Conservation (phyloP, 2,329 filamentous ascomycete species). For the Fusarium palustre region DNA sequence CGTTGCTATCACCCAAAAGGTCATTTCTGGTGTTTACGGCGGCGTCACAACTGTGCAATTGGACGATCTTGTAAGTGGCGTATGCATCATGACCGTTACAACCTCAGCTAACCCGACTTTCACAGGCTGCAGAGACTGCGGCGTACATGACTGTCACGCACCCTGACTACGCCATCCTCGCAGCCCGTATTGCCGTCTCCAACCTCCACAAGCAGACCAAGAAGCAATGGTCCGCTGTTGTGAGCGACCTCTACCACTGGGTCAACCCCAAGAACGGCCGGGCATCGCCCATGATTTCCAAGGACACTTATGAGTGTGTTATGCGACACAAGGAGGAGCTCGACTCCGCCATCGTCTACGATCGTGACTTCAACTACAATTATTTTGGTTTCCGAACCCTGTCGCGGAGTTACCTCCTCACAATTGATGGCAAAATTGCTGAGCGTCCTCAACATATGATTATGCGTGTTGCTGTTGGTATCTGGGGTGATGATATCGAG, state of each 20-base stretch:
- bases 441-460: slow-evolving; percentile 99
- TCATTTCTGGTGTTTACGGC: slow-evolving; percentile 99
- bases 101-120: slow-evolving; percentile 13
- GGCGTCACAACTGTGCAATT: slow-evolving; percentile 97
- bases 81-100: neutral
- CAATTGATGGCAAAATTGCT: slow-evolving; percentile 88
- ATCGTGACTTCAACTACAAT: slow-evolving; percentile 99
- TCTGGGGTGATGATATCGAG: slow-evolving; percentile 95
- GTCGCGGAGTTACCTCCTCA: slow-evolving; percentile 49
- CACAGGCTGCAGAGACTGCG: slow-evolving; percentile 94
- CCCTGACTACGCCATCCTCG: slow-evolving; percentile 98
- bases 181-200: slow-evolving; percentile 97
- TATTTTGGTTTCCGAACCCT: slow-evolving; percentile 99
- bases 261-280: slow-evolving; percentile 92
- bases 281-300: slow-evolving; percentile 92
- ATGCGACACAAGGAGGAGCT: slow-evolving; percentile 97
- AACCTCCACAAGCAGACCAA: slow-evolving; percentile 99
- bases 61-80: slow-evolving; percentile 87
- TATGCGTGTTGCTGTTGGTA: slow-evolving; percentile 98
- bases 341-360: slow-evolving; percentile 98
- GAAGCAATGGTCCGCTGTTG: slow-evolving; percentile 98
- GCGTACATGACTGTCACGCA: slow-evolving; percentile 99
- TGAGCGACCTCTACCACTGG: slow-evolving; percentile 94
- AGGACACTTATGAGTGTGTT: slow-evolving; percentile 89
- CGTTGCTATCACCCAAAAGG: slow-evolving; percentile 98